Evolutionary conservation across 352 stramenopile genomes (phyloP), one percentile per base, ranked within the genome.

Genomic region (Phytophthora niederhauseri): DNA sequence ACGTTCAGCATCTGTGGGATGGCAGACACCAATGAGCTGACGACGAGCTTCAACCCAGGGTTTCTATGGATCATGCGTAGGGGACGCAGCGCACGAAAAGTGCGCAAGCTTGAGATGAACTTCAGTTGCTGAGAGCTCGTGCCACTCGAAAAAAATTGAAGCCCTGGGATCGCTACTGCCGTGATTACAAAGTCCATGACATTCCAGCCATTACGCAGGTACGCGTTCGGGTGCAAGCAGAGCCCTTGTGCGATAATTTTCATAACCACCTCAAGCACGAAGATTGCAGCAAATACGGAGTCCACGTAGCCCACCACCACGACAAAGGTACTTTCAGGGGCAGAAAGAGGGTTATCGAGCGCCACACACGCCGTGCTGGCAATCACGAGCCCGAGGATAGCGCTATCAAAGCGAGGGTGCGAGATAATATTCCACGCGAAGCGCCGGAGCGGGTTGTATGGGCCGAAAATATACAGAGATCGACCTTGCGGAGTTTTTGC

Each of bases 1-100:
- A 96, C 85, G 58, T 96, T 97, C 31, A 93, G 64, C 43, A 97
- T 93, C 60, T 88, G 79, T 8, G 89, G 90, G 20, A 97, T 90
- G 22, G 85, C 81, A 14, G 80, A 70, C 19, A 97, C 81, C 17
- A 97, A 67, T 0, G 89, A 90, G 63, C 91, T 96, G 12, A 98
- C 87, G 6, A 97, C 87, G 5, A 98, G 71, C 70, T 94, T 94
- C 43, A 97, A 77, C 0, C 86, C 89, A 0, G 84, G 73, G 52
- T 82, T 82, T 0, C 89, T 73, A 34, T 85, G 90, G 62, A 97
- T 94, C 24, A 97, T 66, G 2, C 90, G 81, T n/a, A 97, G 74
- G 4, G 82, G 88, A 43, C 91, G 80, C 20, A 97, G 65, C 4
- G 84, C 83, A 14, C 85, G 74, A 61, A 97, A 78, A 2, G 79